Evolutionary conservation across 345 rosid species (phyloP), one percentile per base, ranked within the genome.

Genomic region (Zanthoxylum bungeanum): DNA sequence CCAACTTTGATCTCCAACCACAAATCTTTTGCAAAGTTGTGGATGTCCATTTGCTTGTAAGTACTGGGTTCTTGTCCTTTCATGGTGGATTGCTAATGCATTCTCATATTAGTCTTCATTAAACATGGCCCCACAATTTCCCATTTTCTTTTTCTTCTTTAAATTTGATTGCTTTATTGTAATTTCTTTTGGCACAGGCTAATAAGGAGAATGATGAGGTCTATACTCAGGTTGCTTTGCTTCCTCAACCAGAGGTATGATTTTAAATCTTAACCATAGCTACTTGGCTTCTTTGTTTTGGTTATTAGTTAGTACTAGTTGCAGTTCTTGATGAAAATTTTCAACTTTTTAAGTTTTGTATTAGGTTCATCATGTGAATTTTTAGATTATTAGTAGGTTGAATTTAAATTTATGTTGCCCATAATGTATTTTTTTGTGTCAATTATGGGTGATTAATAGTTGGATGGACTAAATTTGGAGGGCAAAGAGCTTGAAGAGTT

Each of bases 151-250:
- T 73, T 60, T 40, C 70, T 57, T 71, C 68, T 76, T 64, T 56
- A 62, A 73, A 62, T 65, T 46, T 65, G 44, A 36, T 70, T 70
- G 37, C 30, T 49, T 53, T 10, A 46, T 61, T 68, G 22, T 27
- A 9, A 39, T 78, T 39, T 40, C 49, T 67, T 1, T 58, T 52
- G 39, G 67, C 53, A 68, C 75, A 93, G 98, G 97, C 97, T 61
- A 89, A 93, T 68, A 88, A 87, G 83, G 98, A 86, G 79, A 89
- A 88, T 78, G 90, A 93, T 79, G 97, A 86, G 80, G 97, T 92
- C 69, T 92, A 86, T 66, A 87, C 97, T 56, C 91, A 88, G 79
- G 81, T 92, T 60, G 68, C 88, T 69, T 76, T 92, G 75, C 92
- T 85, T 75, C 93, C 96, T 82, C 83, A 80, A 34, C 89, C 87